These are phyloP conservation scores for Flaveria ramosissima DNA, from an alignment of 129 eudicot species.

Conservation along the genomic window DNA sequence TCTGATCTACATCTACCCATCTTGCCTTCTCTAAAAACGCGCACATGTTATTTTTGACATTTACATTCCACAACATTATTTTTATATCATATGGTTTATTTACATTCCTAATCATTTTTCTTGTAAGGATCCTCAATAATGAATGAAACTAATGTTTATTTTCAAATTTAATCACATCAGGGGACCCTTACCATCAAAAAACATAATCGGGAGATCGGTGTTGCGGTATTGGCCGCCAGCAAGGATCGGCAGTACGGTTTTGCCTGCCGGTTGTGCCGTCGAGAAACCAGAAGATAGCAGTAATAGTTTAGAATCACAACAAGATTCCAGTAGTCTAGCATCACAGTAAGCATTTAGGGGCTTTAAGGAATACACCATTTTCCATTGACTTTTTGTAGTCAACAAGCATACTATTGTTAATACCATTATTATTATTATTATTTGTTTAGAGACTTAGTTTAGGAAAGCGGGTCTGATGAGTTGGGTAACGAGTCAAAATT, in stretches of 20 bases:
- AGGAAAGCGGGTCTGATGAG: neutral
- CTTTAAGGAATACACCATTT: neutral
- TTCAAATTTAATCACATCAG: slow-evolving; percentile 36
- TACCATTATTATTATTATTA: neutral
- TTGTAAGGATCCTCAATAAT: neutral
- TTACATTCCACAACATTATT: neutral
- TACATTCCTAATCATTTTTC: neutral
- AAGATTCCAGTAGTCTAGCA: slow-evolving; percentile 38
- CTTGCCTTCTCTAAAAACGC: neutral
- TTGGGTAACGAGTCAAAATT: neutral
- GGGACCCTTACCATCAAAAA: slow-evolving; percentile 90
- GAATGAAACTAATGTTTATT: neutral
- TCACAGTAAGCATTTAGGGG: slow-evolving; percentile 40
- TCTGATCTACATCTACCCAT: neutral
- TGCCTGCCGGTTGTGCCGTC: slow-evolving; percentile 61
- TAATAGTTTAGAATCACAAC: slow-evolving; percentile 36
- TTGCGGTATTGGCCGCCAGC: slow-evolving; percentile 92
- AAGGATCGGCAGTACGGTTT: slow-evolving; percentile 79
- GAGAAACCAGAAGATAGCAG: slow-evolving; percentile 51
- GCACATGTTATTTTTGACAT: neutral
- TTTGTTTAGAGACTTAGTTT: neutral
- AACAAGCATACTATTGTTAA: slow-evolving; percentile 14
- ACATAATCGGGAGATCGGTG: slow-evolving; percentile 89
- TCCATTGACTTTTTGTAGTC: slow-evolving; percentile 23
- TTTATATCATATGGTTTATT: neutral